phyloP scores from a whole-genome alignment of 2,329 filamentous ascomycete genomes.

The Aspergillus puulaauensis region DNA sequence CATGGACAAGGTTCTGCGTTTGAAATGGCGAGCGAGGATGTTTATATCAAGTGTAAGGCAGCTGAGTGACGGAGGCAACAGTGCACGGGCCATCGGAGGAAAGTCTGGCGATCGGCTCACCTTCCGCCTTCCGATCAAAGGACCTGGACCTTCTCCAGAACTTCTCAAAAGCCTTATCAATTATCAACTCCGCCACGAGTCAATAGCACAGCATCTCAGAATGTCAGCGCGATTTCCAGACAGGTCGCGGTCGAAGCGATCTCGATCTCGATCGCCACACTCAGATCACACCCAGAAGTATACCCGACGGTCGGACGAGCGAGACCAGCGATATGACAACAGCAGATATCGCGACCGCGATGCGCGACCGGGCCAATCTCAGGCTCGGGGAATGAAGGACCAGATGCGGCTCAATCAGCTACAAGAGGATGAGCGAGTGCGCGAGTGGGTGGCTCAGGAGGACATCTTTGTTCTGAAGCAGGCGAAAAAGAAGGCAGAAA shows the following conservation, averaged over 20 bases:
- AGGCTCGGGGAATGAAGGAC: slow-evolving; percentile 40
- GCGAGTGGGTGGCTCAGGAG: slow-evolving; percentile 87
- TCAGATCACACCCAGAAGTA: slow-evolving; percentile 40
- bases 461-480: slow-evolving; percentile 95
- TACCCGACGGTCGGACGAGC: slow-evolving; percentile 34
- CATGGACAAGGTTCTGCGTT: neutral
- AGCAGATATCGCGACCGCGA: slow-evolving; percentile 23
- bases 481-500: slow-evolving; percentile 95
- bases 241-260: slow-evolving; percentile 37
- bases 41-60: slow-evolving; percentile 8
- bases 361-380: slow-evolving; percentile 21
- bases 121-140: slow-evolving; percentile 15
- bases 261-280: slow-evolving; percentile 44
- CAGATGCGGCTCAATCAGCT: slow-evolving; percentile 53
- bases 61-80: slow-evolving; percentile 10
- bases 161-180: neutral
- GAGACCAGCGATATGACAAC: slow-evolving; percentile 27
- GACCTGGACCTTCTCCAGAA: slow-evolving; percentile 2
- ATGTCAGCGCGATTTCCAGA: slow-evolving; percentile 38
- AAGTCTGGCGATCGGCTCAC: slow-evolving; percentile 26
- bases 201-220: neutral
- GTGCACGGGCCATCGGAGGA: slow-evolving; percentile 19
- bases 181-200: too few relatives aligned
- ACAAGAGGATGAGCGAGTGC: slow-evolving; percentile 74
- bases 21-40: neutral